These are phyloP conservation scores for Echinosophora koreensis DNA, from an alignment of 306 rosid genomes.

Conservation along the genomic window DNA sequence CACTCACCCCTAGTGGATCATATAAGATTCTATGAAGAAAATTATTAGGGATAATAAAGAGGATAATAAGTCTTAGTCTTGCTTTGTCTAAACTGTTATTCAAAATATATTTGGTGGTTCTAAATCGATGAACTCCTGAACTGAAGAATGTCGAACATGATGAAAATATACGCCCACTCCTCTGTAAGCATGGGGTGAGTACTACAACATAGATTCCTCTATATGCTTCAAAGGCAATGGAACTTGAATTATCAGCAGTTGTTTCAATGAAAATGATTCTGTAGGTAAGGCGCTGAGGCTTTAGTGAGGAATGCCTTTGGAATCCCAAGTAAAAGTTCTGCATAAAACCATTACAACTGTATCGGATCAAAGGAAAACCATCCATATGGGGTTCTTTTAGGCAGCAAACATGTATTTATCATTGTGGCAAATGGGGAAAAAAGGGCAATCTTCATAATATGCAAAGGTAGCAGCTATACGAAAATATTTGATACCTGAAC, in stretches of 20 bases:
- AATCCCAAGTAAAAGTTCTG: not conserved
- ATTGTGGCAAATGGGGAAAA: too few relatives aligned
- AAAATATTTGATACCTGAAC: not conserved
- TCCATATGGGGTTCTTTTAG: too few relatives aligned
- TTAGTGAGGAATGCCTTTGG: too few relatives aligned
- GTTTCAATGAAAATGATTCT: not conserved
- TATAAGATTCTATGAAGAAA: conserved; percentile 14
- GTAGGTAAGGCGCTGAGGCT: not conserved
- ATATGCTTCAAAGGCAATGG: not conserved
- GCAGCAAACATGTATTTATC: too few relatives aligned
- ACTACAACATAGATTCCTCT: not conserved
- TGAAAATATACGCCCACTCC: not conserved
- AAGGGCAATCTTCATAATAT: not conserved
- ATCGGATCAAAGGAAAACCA: not conserved
- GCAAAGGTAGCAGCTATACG: not conserved
- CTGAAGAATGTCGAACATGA: not conserved
- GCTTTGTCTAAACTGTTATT: not conserved
- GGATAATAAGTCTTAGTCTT: not conserved
- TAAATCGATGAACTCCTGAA: not conserved
- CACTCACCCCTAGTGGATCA: not conserved
- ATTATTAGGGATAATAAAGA: not conserved
- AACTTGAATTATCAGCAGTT: not conserved
- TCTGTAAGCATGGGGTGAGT: not conserved
- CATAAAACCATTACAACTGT: not conserved
- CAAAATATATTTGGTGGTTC: not conserved